phyloP scores from a whole-genome alignment of 108 stramenopile genomes.

The Cyclotella sp. region DNA sequence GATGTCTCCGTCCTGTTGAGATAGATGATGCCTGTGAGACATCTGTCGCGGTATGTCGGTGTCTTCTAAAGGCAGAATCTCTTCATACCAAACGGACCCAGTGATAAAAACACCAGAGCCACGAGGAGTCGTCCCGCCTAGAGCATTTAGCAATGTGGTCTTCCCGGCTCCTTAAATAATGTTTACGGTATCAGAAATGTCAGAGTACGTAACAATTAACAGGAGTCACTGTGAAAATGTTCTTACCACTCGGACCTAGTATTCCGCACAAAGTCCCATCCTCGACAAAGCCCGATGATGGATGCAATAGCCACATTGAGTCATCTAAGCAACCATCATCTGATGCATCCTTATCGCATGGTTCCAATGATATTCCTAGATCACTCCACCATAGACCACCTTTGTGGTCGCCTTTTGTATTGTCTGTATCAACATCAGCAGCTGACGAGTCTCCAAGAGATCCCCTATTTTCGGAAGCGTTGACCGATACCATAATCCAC shows the following conservation, averaged over 20 bases:
- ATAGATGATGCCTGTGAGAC: slow-evolving; percentile 21
- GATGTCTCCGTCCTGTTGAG: slow-evolving; percentile 64
- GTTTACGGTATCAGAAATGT: not conserved
- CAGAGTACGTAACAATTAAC: not conserved
- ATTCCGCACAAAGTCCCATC: slow-evolving; percentile 77
- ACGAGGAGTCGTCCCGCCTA: slow-evolving; percentile 45
- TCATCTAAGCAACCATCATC: slow-evolving; percentile 31
- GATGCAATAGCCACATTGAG: slow-evolving; percentile 54
- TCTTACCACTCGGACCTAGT: slow-evolving; percentile 56
- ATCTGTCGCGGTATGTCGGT: not conserved
- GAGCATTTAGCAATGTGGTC: slow-evolving; percentile 55
- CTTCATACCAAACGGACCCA: slow-evolving; percentile 54
- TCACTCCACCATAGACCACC: slow-evolving; percentile 47
- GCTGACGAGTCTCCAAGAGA: not conserved
- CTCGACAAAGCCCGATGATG: slow-evolving; percentile 57
- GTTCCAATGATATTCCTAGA: slow-evolving; percentile 43
- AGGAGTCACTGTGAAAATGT: not conserved
- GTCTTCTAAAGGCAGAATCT: not conserved
- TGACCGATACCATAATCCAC: not conserved
- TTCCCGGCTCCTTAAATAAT: slow-evolving; percentile 65
- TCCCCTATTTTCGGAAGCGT: not conserved
- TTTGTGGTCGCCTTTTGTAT: slow-evolving; percentile 2
- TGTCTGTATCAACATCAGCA: not conserved
- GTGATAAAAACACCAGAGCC: slow-evolving; percentile 29
- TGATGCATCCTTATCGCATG: slow-evolving; percentile 6